Base-by-base conservation (phyloP, 345 rosid species). In the Microcos paniculata region DNA sequence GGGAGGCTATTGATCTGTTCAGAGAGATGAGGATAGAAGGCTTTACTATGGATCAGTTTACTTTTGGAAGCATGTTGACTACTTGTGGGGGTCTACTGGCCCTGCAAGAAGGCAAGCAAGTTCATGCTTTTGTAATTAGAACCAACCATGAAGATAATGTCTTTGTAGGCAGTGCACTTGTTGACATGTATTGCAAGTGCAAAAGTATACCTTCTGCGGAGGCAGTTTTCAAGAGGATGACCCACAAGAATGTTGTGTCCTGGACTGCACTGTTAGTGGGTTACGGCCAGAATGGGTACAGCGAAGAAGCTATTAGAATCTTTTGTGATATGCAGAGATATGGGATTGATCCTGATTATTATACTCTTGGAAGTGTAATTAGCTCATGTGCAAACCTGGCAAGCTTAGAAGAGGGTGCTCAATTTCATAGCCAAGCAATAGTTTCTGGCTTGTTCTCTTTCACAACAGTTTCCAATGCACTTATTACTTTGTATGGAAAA, bases 241-340 rank as follows among this genome's bases (percentile, higher is more conserved):
- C 71, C 16, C 59, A 66, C 78, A 95, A 88, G 86, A 95, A 93
- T 79, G 94, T 93, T 72, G 91, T 93, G 58, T 89, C 99, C 43
- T 91, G 99, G 96, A 95, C 98, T 71, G 94, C 98, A 67, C 87
- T 95, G 96, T 83, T 91, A 28, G 99, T 91, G 83, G 97, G 97
- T 64, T 93, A 91, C 83, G 97, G 96, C 45, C 96, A 91, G 78
- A 88, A 87, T 42, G 98, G 97, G 16, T 87, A 79, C 77, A 81
- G 90, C 55, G 97, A 87, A 82, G 94, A 95, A 75, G 97, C 98
- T 72, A 86, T 93, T 74, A 85, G 70, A 70, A 52, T 87, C 72
- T 93, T 91, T 71, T 65, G 84, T 64, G 86, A 87, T 61, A 91
- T 93, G 99, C 89, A 88, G 80, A 89, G 85, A 84, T 80, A 80